Conservation (phyloP, 2,329 filamentous ascomycete genomes). For the Colletotrichum australisinense region DNA sequence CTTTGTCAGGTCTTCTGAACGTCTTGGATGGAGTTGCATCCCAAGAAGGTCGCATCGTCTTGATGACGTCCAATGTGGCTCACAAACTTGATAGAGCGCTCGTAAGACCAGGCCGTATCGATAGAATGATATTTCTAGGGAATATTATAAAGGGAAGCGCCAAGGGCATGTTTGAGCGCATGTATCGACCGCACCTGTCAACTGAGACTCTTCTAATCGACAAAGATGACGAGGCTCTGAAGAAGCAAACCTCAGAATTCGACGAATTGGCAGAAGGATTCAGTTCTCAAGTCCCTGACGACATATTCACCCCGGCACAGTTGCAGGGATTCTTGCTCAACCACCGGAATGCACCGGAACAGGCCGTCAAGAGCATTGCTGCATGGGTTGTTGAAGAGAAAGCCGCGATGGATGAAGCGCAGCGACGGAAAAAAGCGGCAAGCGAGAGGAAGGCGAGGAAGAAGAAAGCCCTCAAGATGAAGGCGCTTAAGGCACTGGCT, state of each 20-base stretch:
- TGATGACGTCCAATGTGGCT: constrained; percentile 78
- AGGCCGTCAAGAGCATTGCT: neutral
- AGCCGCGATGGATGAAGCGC: constrained; percentile 21
- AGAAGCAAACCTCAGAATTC: neutral
- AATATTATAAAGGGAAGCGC: constrained; percentile 56
- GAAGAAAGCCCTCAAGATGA: constrained; percentile 14
- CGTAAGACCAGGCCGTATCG: constrained; percentile 75
- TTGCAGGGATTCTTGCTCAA: constrained; percentile 29
- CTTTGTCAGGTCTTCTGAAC: constrained; percentile 74
- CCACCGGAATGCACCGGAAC: neutral
- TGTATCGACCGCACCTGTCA: constrained; percentile 10
- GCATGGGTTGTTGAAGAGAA: constrained; percentile 27
- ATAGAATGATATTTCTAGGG: constrained; percentile 74
- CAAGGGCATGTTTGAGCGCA: constrained; percentile 32
- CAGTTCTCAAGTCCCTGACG: constrained; percentile 13
- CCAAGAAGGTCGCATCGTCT: constrained; percentile 73
- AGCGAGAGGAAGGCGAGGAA: constrained; percentile 16
- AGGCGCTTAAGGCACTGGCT: constrained; percentile 9
- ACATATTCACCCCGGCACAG: constrained; percentile 30
- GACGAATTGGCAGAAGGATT: neutral
- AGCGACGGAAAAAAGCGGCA: constrained; percentile 10
- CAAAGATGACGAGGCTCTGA: neutral
- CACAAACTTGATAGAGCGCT: constrained; percentile 72
- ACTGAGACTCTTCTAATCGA: neutral
- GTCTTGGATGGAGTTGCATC: constrained; percentile 76